Percentiles rank a stretch among this genome's conserved stretches.
Conservation (phyloP, 306 rosid genomes). For the Glycine soja region DNA sequence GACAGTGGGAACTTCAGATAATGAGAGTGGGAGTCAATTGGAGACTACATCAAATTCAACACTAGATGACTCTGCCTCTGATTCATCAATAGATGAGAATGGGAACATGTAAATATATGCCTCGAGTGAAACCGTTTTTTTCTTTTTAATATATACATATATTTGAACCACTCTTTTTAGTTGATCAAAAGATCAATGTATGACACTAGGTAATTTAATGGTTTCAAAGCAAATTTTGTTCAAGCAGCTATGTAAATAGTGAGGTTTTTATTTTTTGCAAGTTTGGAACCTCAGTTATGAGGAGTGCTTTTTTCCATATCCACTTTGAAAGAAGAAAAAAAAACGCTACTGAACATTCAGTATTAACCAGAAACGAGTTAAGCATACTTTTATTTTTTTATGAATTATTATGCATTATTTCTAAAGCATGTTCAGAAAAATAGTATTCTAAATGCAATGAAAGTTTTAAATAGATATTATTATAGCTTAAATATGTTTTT, state of each 20-base stretch:
- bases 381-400: too few relatives aligned
- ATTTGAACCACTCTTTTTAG: conserved; percentile 39
- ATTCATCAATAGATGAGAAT: conserved; percentile 81
- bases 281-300: conserved; percentile 24
- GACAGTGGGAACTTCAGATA: conserved; percentile 67
- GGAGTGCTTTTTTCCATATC: conserved; percentile 11
- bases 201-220: conserved; percentile 51
- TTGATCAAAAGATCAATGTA: conserved; percentile 62
- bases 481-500: too few relatives aligned
- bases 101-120: conserved; percentile 65
- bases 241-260: conserved; percentile 41
- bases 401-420: too few relatives aligned
- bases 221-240: conserved; percentile 50
- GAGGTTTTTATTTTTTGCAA: not conserved
- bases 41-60: conserved; percentile 87
- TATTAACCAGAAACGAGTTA: too few relatives aligned
- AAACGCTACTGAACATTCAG: not conserved
- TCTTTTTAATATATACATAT: not conserved
- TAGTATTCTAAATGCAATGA: not conserved
- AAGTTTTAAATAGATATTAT: not conserved
- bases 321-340: not conserved
- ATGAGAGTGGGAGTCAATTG: conserved; percentile 79
- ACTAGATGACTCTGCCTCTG: conserved; percentile 89
- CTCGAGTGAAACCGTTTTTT: conserved; percentile 24
- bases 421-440: not conserved